phyloP scores from a whole-genome alignment of 2,329 filamentous ascomycete genomes.

The Aspergillus vadensis region DNA sequence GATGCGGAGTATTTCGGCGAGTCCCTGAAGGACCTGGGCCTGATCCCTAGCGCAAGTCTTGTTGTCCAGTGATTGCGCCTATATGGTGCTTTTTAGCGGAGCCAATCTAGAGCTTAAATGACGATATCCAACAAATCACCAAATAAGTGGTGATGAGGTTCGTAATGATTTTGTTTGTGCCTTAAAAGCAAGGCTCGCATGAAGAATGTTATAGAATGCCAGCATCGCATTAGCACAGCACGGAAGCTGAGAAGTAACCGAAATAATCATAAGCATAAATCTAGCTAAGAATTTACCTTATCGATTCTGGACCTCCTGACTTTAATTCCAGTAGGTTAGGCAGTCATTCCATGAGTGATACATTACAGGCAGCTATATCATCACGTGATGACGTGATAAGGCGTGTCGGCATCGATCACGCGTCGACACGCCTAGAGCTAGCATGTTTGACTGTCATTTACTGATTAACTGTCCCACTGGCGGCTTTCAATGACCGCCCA shows the following conservation, averaged over 20 bases:
- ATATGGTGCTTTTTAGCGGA: neutral
- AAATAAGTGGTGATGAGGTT: neutral
- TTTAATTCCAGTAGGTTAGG: neutral
- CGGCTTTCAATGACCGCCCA: slow-evolving; percentile 9
- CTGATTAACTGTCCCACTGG: neutral
- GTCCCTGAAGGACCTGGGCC: slow-evolving; percentile 87
- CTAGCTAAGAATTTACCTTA: neutral
- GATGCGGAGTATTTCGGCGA: slow-evolving; percentile 77
- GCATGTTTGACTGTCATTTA: neutral
- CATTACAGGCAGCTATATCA: slow-evolving; percentile 2
- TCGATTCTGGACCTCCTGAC: no score
- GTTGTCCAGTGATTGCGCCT: slow-evolving; percentile 60
- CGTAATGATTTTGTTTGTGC: neutral
- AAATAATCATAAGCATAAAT: neutral
- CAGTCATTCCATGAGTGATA: neutral
- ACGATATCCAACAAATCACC: neutral
- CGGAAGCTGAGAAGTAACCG: neutral
- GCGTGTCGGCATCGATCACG: slow-evolving; percentile 26
- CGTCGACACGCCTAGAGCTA: slow-evolving; percentile 12
- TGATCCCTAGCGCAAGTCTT: slow-evolving; percentile 88
- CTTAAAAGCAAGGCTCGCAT: neutral
- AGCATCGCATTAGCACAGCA: neutral
- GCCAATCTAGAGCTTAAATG: slow-evolving; percentile 1
- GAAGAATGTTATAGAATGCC: neutral
- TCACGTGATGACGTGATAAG: slow-evolving; percentile 39